Base-by-base conservation (phyloP, 2,329 filamentous ascomycete species). In the Sporothrix phasma region DNA sequence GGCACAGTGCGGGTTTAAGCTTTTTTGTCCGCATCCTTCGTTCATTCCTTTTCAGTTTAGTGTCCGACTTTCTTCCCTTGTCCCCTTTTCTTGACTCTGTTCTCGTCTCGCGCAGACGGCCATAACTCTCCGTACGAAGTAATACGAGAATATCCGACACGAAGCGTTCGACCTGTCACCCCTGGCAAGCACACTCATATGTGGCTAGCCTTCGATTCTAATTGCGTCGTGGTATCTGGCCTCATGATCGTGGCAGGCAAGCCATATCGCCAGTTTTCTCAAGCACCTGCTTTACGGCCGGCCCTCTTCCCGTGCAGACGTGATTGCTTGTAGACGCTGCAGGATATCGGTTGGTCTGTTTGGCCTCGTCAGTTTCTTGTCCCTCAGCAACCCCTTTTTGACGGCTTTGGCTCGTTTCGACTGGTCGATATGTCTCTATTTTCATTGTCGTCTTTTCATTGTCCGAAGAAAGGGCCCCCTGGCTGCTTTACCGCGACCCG, bases 1-100 rank as follows among this genome's bases (percentile, higher is more conserved):
- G 54, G 37, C 53, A 45, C 39, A 46, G 54, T 60, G 39, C 41
- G 56, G 54, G 22, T 39, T 56, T 56, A 56, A 56, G 51, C 51
- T 39, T 56, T 34, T 37, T 8, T 13, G 10, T 37, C 15, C 10
- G 34, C 34, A 13, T 13, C 34, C 15, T 10, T 37, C 34, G 34
- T 37, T 37, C 34, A n/a, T 37, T 13, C 10, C 34, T 1, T 37
- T 37, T 10, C 51, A 31, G 11, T 37, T 37, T n/a, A 51, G 47
- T 34, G n/a, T 51, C 26, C 47, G 26, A 5, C 5, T 51, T 51
- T 51, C 45, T 47, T 47, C 24, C 45, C 45, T 19, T 22, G 7
- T 43, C n/a, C n/a, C 34, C 31, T 22, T 22, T 19, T n/a, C 17
- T 19, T 19, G 7, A 34, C n/a, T n/a, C 29, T 24, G 24, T 56